Conservation (phyloP, 2,329 filamentous ascomycete species). For the Fusarium zealandicum region DNA sequence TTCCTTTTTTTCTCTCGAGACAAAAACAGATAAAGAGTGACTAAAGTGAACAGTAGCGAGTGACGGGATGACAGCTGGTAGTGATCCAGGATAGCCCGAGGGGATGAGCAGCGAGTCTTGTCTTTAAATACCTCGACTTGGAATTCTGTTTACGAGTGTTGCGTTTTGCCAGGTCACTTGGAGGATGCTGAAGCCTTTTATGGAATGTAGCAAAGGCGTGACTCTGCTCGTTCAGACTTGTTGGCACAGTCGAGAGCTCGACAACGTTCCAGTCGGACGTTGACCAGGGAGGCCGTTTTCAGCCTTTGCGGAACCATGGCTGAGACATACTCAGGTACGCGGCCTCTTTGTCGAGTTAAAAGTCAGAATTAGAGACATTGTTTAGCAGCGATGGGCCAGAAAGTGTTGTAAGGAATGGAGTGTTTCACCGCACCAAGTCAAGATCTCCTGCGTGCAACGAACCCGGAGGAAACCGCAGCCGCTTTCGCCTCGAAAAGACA, state of each 20-base stretch:
- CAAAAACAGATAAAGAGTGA: constrained; percentile 22
- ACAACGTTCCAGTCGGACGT: constrained; percentile 5
- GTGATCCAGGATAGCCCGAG: background rate
- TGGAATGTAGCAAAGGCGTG: background rate
- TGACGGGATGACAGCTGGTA: constrained; percentile 1
- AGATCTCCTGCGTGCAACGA: background rate
- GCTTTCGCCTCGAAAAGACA: background rate
- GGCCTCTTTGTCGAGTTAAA: background rate
- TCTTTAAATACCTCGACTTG: background rate
- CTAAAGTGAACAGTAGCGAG: constrained; percentile 15
- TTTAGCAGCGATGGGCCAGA: background rate
- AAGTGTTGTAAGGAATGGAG: background rate
- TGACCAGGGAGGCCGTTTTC: background rate
- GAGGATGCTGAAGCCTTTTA: background rate
- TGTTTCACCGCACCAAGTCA: background rate
- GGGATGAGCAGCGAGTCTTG: background rate
- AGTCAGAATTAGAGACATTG: background rate
- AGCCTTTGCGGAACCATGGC: background rate
- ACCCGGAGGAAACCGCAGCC: background rate
- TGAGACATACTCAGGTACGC: constrained; percentile 2
- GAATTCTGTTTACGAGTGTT: background rate
- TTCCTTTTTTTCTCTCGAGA: constrained; percentile 12
- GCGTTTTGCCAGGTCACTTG: no score
- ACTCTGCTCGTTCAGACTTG: background rate
- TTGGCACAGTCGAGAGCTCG: background rate